phyloP scores from a whole-genome alignment of 2,329 filamentous ascomycete species.

The Penicillium sp. region DNA sequence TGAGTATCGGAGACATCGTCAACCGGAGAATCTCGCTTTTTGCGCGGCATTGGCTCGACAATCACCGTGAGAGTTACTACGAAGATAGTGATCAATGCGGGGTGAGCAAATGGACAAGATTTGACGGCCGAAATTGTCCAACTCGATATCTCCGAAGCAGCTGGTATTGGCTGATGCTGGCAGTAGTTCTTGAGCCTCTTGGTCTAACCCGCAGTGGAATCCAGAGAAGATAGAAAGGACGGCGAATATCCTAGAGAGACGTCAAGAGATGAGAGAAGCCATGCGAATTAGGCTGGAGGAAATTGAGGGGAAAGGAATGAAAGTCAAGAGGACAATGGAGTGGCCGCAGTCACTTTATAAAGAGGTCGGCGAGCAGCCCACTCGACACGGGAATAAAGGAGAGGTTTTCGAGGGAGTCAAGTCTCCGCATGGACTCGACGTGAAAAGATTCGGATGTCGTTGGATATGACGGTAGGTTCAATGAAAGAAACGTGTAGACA shows the following conservation, averaged over 20 bases:
- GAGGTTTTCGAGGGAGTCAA: background rate
- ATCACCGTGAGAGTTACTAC: no score
- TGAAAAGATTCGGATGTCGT: background rate
- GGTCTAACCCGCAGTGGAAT: no score
- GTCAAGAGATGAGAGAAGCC: background rate
- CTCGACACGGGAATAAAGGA: background rate
- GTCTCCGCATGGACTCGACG: background rate
- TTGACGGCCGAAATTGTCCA: background rate
- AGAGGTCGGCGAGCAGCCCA: background rate
- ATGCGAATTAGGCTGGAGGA: background rate
- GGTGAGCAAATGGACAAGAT: background rate
- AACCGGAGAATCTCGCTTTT: background rate
- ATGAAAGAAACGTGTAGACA: background rate
- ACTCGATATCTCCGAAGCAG: background rate
- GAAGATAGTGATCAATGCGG: background rate
- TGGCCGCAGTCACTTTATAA: background rate
- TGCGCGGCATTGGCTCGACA: background rate
- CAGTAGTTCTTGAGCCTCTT: background rate
- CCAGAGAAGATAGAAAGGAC: background rate
- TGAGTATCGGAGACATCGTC: background rate
- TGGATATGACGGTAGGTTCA: background rate
- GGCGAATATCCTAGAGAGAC: background rate
- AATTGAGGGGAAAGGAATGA: no score
- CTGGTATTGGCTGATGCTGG: background rate
- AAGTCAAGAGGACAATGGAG: background rate